Base-by-base conservation (phyloP, 129 eudicot species). In the Glebionis coronaria region DNA sequence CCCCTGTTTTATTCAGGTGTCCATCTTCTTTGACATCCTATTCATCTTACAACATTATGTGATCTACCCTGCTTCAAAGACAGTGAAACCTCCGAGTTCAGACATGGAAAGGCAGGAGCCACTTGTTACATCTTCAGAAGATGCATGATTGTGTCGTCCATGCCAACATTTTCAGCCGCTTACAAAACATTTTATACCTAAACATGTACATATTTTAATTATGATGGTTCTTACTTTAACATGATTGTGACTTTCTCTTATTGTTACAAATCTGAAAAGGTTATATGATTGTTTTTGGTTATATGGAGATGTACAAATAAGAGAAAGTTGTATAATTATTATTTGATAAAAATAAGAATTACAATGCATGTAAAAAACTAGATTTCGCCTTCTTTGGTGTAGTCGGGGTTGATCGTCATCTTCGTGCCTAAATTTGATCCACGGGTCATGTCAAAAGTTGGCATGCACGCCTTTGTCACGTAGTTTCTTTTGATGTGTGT, bases 31-130 rank as follows among this genome's bases (percentile, higher is more conserved):
- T 60, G 98, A 92, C 83, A 31, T 93, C 59, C 54, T 93, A 58
- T 88, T 93, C 84, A 93, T 93, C 69, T 7, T 88, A 56, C 98
- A 93, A 79, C 98, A 93, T 78, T 93, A 85, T 67, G 82, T 93
- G 77, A 76, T 88, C 9, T 88, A 93, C 80, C 97, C 73, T 12
- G 77, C 80, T 68, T 61, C 56, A 77, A 80, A 79, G 16, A 46
- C 35, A 0, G 72, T 35, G 21, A 69, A 49, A 63, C 21, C 87
- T 28, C 38, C 74, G 1, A 67, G 56, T 12, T 31, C 73, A 11
- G 82, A 79, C 45, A 71, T 29, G 84, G 83, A 60, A 78, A 79
- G 84, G 74, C 81, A 79, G 90, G 90, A 85, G 61, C 85, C 83
- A 56, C 84, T 85, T 45, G 74, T 85, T 65, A 71, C 77, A 78